Evolutionary conservation across 805 yeast species (phyloP).

Genomic region (Ogataea minuta): DNA sequence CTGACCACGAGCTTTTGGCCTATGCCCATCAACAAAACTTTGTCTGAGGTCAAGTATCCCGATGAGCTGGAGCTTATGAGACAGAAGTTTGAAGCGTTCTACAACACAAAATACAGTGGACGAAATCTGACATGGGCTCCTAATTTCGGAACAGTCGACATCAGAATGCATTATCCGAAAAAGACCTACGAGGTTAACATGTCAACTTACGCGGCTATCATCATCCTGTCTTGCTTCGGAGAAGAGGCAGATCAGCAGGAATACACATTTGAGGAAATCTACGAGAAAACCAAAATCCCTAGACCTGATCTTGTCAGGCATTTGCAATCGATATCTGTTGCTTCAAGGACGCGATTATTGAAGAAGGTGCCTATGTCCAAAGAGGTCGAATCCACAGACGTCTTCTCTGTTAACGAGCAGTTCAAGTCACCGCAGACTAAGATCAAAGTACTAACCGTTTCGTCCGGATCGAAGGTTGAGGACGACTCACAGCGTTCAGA

Average conservation of each 20-base stretch:
- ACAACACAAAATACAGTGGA: slow-evolving; percentile 51
- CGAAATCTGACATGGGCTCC: slow-evolving; percentile 76
- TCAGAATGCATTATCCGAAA: slow-evolving; percentile 65
- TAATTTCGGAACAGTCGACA: slow-evolving; percentile 77
- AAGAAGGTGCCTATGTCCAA: slow-evolving; percentile 72
- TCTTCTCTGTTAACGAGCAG: slow-evolving; percentile 62
- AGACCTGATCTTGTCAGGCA: slow-evolving; percentile 71
- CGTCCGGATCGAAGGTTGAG: slow-evolving; percentile 45
- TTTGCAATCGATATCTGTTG: slow-evolving; percentile 78
- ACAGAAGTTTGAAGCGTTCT: slow-evolving; percentile 49
- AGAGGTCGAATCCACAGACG: slow-evolving; percentile 61
- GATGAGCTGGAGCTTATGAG: slow-evolving; percentile 41
- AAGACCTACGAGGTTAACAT: slow-evolving; percentile 74
- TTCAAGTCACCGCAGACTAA: slow-evolving; percentile 68
- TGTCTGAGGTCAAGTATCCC: slow-evolving; percentile 41
- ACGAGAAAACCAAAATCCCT: slow-evolving; percentile 67
- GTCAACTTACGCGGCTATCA: slow-evolving; percentile 78
- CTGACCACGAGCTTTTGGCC: slow-evolving; percentile 72
- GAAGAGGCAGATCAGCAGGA: slow-evolving; percentile 43
- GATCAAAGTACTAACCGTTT: slow-evolving; percentile 73
- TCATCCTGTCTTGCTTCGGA: slow-evolving; percentile 65
- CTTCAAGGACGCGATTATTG: slow-evolving; percentile 75
- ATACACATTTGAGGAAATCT: slow-evolving; percentile 61
- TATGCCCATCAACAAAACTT: slow-evolving; percentile 40
- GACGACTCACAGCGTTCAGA: slow-evolving; percentile 51